Conservation (phyloP, 1,139 yeast genomes). For the Saccharomyces hybrid region DNA sequence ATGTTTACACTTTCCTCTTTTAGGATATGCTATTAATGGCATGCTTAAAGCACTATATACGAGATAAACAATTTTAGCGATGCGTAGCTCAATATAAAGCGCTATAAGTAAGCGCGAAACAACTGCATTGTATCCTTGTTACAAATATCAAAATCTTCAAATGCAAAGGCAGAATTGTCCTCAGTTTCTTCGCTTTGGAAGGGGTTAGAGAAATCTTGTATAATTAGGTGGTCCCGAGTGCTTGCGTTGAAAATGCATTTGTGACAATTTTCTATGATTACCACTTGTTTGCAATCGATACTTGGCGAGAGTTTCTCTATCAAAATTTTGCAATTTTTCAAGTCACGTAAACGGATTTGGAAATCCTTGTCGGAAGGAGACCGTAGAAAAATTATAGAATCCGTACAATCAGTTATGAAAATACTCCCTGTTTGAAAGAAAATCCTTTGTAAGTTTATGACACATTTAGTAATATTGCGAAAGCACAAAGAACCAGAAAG, state of each 20-base stretch:
- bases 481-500: constrained; percentile 14
- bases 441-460: constrained; percentile 8
- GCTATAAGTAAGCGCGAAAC: not conserved
- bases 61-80: not conserved
- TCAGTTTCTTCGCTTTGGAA: not conserved
- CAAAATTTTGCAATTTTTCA: constrained; percentile 14
- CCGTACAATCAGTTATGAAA: constrained; percentile 12
- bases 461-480: constrained; percentile 8
- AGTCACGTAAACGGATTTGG: constrained; percentile 19
- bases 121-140: constrained; percentile 3
- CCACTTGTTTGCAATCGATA: constrained; percentile 10
- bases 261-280: constrained; percentile 18
- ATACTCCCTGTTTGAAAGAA: constrained; percentile 19
- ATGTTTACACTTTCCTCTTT: constrained; percentile 8
- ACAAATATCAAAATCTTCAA: constrained; percentile 1
- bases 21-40: constrained; percentile 4
- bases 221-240: constrained; percentile 4
- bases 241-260: constrained; percentile 14
- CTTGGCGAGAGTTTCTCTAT: constrained; percentile 3
- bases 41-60: not conserved
- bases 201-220: not conserved
- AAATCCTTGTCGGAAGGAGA: constrained; percentile 10
- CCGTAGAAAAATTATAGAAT: constrained; percentile 10
- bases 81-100: not conserved
- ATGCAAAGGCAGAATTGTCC: not conserved